A percentile compares a stretch with the other conserved stretches of the same genome.
phyloP scores from a whole-genome alignment of 139 green algal genomes.

The Parachlorella kessleri region DNA sequence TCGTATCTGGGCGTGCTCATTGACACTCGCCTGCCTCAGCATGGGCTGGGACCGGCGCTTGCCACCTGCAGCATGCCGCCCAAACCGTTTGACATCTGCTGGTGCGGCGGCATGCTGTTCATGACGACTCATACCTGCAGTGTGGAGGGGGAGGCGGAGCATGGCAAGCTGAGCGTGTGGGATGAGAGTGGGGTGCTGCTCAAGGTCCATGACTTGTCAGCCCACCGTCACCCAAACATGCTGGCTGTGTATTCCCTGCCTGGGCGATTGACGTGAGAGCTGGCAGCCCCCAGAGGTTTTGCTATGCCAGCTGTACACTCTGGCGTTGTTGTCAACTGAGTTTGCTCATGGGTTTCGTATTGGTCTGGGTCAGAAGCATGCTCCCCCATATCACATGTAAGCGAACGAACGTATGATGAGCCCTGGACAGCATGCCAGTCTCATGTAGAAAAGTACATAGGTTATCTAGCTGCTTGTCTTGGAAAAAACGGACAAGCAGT shows the following conservation, averaged over 20 bases:
- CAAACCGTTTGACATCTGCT: conserved; percentile 5
- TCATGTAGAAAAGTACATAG: no score
- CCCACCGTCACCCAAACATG: neutral
- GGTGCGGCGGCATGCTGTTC: neutral
- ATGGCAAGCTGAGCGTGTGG: conserved; percentile 8
- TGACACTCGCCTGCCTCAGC: neutral
- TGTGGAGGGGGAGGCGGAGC: neutral
- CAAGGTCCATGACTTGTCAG: neutral
- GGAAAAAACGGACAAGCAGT: no score
- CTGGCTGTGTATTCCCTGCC: neutral
- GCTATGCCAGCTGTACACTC: no score
- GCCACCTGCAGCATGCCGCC: neutral
- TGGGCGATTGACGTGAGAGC: no score
- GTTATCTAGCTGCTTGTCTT: no score
- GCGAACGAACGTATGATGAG: no score
- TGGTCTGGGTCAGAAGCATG: no score
- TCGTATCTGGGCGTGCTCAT: neutral
- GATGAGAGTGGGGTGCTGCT: neutral
- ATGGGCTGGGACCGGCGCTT: neutral
- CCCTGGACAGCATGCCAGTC: no score
- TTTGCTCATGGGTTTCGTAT: no score
- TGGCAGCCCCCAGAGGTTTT: no score
- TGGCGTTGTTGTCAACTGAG: no score
- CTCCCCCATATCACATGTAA: no score
- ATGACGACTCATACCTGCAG: conserved; percentile 7